Percentiles rank a stretch among this genome's conserved stretches.
Evolutionary conservation across 805 yeast species (phyloP).

Genomic region (Lipomyces orientalis): DNA sequence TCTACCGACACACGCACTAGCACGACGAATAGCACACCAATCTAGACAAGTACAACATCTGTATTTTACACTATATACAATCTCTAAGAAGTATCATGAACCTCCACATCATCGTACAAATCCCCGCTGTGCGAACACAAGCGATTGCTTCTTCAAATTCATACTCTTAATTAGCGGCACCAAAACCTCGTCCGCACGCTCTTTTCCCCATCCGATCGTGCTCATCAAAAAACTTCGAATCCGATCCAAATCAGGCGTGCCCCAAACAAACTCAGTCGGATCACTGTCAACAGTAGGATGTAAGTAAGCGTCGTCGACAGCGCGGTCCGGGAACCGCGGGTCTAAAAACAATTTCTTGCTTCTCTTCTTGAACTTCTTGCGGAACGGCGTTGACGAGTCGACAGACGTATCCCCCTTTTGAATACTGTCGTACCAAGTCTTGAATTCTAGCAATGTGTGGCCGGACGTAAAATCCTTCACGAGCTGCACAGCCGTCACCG

Average conservation of each 20-base stretch:
- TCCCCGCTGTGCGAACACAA: constrained; percentile 19
- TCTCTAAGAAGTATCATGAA: not conserved
- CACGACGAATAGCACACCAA: constrained; percentile 7
- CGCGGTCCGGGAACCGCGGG: constrained; percentile 69
- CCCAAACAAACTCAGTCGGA: constrained; percentile 83
- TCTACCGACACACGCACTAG: constrained; percentile 53
- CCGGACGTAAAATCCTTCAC: constrained; percentile 75
- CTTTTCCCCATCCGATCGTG: constrained; percentile 80
- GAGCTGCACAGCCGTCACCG: constrained; percentile 88
- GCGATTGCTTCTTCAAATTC: constrained; percentile 56
- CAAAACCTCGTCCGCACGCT: constrained; percentile 77
- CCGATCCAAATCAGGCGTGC: constrained; percentile 81
- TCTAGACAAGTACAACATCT: constrained; percentile 9
- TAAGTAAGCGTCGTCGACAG: constrained; percentile 74
- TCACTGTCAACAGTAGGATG: constrained; percentile 87
- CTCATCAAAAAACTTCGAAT: constrained; percentile 70
- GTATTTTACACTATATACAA: not conserved
- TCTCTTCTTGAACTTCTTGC: constrained; percentile 62
- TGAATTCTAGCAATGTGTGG: constrained; percentile 53
- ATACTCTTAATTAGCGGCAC: constrained; percentile 83
- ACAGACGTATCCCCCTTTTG: constrained; percentile 47
- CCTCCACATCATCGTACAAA: constrained; percentile 2
- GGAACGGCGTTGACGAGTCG: constrained; percentile 57
- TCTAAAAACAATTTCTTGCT: constrained; percentile 62
- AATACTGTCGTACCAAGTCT: constrained; percentile 62